Evolutionary conservation across 2,329 filamentous ascomycete genomes (phyloP).

Genomic region (Neonectria neomacrospora): DNA sequence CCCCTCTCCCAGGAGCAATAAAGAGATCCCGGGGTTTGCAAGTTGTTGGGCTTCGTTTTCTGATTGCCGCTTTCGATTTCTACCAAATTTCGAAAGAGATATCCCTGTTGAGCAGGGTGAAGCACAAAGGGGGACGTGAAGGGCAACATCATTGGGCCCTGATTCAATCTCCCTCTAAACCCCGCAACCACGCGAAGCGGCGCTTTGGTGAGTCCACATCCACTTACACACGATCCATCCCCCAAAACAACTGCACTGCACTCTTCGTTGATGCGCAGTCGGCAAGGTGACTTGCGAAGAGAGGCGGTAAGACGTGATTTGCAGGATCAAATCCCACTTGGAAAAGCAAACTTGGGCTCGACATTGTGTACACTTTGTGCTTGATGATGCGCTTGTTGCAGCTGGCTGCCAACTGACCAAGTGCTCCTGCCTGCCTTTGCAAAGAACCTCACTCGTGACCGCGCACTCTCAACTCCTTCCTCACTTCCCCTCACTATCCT

Average conservation of each 20-base stretch:
- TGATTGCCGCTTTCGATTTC: constrained; percentile 28
- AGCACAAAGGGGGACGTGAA: constrained; percentile 10
- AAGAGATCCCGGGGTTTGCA: constrained; percentile 40
- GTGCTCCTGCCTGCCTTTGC: constrained; percentile 9
- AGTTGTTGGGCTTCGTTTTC: constrained; percentile 34
- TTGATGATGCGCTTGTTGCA: constrained; percentile 1
- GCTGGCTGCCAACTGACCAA: constrained; percentile 14
- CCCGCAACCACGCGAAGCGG: constrained; percentile 11
- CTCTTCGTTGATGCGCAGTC: too few species aligned
- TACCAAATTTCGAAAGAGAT: constrained; percentile 32
- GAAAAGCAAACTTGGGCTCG: not conserved
- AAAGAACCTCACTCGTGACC: constrained; percentile 9
- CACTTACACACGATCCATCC: constrained; percentile 23
- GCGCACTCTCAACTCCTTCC: constrained; percentile 23
- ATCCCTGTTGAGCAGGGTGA: constrained; percentile 19
- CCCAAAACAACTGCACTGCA: not conserved
- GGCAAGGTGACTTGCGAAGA: not conserved
- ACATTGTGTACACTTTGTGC: not conserved
- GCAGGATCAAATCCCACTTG: not conserved
- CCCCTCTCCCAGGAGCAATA: constrained; percentile 37
- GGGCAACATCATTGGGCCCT: constrained; percentile 6
- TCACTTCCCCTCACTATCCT: constrained; percentile 1
- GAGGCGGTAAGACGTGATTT: not conserved
- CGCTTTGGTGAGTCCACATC: constrained; percentile 26
- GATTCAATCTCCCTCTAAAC: constrained; percentile 1